Evolutionary conservation across 768 basidiomycete genomes (phyloP).

Genomic region (Collybiopsis luxurians): DNA sequence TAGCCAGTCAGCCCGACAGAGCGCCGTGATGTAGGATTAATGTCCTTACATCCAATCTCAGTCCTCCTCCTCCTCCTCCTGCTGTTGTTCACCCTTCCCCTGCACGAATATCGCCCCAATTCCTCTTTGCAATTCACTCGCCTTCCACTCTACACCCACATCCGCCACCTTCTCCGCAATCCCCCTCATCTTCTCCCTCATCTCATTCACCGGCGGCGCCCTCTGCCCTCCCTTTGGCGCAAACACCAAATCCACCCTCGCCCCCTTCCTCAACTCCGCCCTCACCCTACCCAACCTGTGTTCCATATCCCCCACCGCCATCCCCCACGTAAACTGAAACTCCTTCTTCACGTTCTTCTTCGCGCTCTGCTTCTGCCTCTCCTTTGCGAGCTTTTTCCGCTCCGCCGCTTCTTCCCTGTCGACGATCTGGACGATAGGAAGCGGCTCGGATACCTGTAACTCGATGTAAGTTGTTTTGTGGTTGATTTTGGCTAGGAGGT

Average conservation of each 20-base stretch:
- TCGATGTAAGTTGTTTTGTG: slow-evolving; percentile 44
- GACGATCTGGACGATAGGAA: slow-evolving; percentile 61
- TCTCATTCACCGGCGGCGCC: slow-evolving; percentile 33
- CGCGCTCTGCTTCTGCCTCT: slow-evolving; percentile 29
- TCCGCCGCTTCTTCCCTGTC: slow-evolving; percentile 41
- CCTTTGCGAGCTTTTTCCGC: slow-evolving; percentile 34
- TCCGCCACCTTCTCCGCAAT: slow-evolving; percentile 42
- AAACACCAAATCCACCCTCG: slow-evolving; percentile 55
- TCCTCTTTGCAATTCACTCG: slow-evolving; percentile 23
- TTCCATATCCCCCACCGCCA: slow-evolving; percentile 53
- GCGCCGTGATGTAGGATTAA: too few species aligned
- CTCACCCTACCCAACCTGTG: slow-evolving; percentile 60
- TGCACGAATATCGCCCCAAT: slow-evolving; percentile 39
- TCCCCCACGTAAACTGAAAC: slow-evolving; percentile 70
- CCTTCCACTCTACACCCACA: slow-evolving; percentile 52
- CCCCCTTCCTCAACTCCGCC: slow-evolving; percentile 58
- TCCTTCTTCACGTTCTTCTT: slow-evolving; percentile 49
- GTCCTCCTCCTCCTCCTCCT: not conserved
- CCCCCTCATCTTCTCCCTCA: slow-evolving; percentile 43
- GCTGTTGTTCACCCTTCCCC: slow-evolving; percentile 18
- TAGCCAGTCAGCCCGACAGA: too few species aligned
- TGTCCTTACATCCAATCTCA: too few species aligned
- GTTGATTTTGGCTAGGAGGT: slow-evolving; percentile 46
- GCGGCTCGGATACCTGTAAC: slow-evolving; percentile 46
- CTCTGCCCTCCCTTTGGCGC: slow-evolving; percentile 43